These are phyloP conservation scores for Pichia pseudocactophila DNA, from an alignment of 805 yeast species.

Conservation along the genomic window DNA sequence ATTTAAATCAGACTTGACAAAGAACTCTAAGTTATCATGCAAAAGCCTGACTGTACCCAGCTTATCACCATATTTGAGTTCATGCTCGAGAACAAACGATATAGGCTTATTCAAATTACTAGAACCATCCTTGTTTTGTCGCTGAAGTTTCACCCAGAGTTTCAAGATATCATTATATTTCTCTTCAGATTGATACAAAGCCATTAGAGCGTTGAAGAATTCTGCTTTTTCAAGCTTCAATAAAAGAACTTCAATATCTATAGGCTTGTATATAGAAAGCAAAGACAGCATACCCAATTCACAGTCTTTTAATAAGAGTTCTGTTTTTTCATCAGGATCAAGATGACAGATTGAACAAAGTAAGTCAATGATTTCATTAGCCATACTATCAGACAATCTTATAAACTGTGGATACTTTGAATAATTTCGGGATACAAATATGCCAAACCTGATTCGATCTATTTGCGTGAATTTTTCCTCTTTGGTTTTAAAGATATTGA, in stretches of 20 bases:
- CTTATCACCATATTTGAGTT: conserved; percentile 16
- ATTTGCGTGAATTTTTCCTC: conserved; percentile 22
- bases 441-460: conserved; percentile 36
- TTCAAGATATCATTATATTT: conserved; percentile 44
- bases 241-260: conserved; percentile 39
- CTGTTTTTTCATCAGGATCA: conserved; percentile 10
- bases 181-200: conserved; percentile 46
- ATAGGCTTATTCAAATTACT: conserved; percentile 21
- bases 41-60: conserved; percentile 22
- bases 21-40: conserved; percentile 22
- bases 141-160: conserved; percentile 35
- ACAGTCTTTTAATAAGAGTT: conserved; percentile 34
- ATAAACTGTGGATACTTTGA: conserved; percentile 83
- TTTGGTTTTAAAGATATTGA: conserved; percentile 44
- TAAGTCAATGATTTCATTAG: conserved; percentile 38
- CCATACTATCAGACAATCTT: conserved; percentile 51
- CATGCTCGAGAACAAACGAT: conserved; percentile 21
- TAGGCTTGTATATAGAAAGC: conserved; percentile 56
- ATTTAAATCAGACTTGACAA: conserved; percentile 25
- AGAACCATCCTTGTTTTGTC: conserved; percentile 4
- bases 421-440: conserved; percentile 71
- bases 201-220: conserved; percentile 50
- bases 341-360: conserved; percentile 32
- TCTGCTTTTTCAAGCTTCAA: conserved; percentile 44
- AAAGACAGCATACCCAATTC: conserved; percentile 72